Evolutionary conservation across 2,329 filamentous ascomycete species (phyloP).

Genomic region (Colletotrichum caudatum): DNA sequence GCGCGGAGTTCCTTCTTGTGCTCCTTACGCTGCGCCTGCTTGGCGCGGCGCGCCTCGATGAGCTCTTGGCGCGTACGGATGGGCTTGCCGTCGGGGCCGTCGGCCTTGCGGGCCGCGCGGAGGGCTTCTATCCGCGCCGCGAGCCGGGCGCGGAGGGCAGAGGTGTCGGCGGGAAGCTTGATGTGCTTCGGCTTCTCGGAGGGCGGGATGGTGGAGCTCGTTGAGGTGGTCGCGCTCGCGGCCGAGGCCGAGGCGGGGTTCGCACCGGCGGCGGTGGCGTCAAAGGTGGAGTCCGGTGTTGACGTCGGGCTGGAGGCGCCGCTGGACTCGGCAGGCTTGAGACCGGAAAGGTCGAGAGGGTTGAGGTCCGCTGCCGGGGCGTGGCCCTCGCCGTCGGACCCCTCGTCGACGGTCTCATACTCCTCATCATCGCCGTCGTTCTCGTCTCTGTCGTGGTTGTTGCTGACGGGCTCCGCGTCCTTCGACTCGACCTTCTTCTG

Average conservation of each 20-base stretch:
- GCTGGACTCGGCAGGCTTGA: slow-evolving; percentile 59
- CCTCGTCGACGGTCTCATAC: slow-evolving; percentile 38
- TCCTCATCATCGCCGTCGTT: slow-evolving; percentile 30
- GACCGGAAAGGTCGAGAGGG: slow-evolving; percentile 47
- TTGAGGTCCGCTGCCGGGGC: slow-evolving; percentile 41
- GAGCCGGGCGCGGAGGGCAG: slow-evolving; percentile 81
- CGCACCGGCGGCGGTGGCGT: slow-evolving; percentile 61
- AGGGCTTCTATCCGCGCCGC: slow-evolving; percentile 87
- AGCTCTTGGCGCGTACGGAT: slow-evolving; percentile 91
- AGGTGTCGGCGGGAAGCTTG: slow-evolving; percentile 77
- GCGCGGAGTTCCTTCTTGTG: slow-evolving; percentile 88
- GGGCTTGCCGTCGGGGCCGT: slow-evolving; percentile 82
- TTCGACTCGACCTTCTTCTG: slow-evolving; percentile 48
- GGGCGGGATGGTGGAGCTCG: slow-evolving; percentile 73
- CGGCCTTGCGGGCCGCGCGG: slow-evolving; percentile 87
- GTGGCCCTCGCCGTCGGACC: slow-evolving; percentile 42
- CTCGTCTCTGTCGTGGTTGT: slow-evolving; percentile 38
- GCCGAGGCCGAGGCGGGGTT: slow-evolving; percentile 57
- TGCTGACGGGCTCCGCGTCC: slow-evolving; percentile 29
- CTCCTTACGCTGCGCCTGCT: slow-evolving; percentile 86
- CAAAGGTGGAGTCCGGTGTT: slow-evolving; percentile 69
- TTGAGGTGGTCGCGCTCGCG: slow-evolving; percentile 74
- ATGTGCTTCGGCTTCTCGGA: slow-evolving; percentile 74
- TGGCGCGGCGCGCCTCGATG: slow-evolving; percentile 87
- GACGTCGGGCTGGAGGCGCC: slow-evolving; percentile 55